Evolutionary conservation across 1,284 basidiomycete genomes (phyloP), one percentile per base, ranked within the genome.

Genomic region (Spongiforma sp.): DNA sequence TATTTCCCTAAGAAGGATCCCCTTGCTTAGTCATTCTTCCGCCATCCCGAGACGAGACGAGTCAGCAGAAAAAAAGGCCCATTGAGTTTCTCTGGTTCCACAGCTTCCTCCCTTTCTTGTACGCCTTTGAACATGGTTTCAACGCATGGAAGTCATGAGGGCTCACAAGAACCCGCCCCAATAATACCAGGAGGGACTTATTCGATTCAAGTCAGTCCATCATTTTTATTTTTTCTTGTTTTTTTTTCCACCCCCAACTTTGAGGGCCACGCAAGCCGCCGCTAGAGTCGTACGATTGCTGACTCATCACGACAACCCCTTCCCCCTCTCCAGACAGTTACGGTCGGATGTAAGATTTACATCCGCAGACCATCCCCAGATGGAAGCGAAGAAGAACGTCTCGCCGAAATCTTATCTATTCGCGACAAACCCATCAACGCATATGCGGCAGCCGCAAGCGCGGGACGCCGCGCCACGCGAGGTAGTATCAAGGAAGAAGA

Each of bases 381-480:
- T 69, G 93, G 91, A 30, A 83, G 89, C 71, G 81, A 83, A 53
- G 94, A 97, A 79, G 93, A 97, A 73, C 91, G 96, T 62, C 89
- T 95, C 63, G 96, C 95, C 21, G 96, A 98, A 81, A 91, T 98
- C 67, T 84, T 98, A 19, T 96, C 94, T 54, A 95, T 96, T 63
- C 90, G 96, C 59, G 93, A 95, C 74, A 92, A 92, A 78, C 89
- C 89, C 61, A 80, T 84, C 57, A 91, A 90, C 69, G 79, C 86
- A 1, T 92, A 90, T 72, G 80, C 82, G 8, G 57, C 63, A 3
- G 41, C 64, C 5, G 62, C 63, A 3, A 36, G 63, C 5, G 62
- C 65, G 11, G 59, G 36, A 1, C 80, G 82, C 34, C 82, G 82
- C 54, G 78, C 79, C 64, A 73, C 60, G 62, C 82, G 73, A 77